Conservation (phyloP, 164 flowering plant genomes). For the Taxillus chinensis region DNA sequence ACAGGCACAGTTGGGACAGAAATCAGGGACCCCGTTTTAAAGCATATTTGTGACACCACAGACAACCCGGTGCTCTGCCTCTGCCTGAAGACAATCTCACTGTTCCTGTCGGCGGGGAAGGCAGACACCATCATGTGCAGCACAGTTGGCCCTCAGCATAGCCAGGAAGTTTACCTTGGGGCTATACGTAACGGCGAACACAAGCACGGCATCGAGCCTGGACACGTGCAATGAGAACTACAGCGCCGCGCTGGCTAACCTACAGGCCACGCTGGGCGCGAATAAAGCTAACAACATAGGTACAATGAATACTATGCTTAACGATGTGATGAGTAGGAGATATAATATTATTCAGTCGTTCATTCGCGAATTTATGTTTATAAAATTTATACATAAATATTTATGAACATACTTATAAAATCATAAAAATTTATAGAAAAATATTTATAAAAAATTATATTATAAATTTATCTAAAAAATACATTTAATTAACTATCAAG, state of each 20-base stretch:
- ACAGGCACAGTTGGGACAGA: neutral
- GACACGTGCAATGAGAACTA: neutral
- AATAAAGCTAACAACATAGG: neutral
- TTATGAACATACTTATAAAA: no score
- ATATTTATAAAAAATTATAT: no score
- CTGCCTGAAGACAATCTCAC: neutral
- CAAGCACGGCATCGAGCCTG: neutral
- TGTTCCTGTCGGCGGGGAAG: neutral
- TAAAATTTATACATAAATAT: no score
- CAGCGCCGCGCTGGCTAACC: neutral
- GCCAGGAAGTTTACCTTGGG: neutral
- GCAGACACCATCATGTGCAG: no score
- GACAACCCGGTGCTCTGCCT: neutral
- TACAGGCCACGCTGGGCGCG: neutral
- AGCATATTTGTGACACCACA: neutral
- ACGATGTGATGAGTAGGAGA: neutral
- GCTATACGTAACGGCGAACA: neutral
- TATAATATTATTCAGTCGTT: no score
- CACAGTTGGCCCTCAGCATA: no score
- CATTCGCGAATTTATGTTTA: no score
- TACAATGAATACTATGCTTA: neutral
- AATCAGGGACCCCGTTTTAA: neutral
- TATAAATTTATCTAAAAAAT: no score
- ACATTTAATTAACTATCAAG: no score
- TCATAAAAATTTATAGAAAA: no score